phyloP scores from a whole-genome alignment of 2,329 filamentous ascomycete genomes.

The Colletotrichum sp. region DNA sequence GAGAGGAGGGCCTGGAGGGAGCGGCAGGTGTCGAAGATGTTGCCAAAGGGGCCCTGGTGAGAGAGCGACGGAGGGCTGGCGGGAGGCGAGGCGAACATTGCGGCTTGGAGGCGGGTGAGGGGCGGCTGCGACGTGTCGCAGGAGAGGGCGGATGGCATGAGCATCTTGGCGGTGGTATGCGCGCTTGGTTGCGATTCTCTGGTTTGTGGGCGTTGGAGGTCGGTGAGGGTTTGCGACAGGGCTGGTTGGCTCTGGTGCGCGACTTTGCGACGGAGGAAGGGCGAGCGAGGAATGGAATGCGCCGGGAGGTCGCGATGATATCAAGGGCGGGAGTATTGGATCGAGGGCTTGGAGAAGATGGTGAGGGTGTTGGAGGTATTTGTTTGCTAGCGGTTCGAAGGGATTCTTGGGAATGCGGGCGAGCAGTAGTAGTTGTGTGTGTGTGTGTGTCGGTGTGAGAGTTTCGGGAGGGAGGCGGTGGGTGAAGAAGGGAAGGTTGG shows the following conservation, averaged over 20 bases:
- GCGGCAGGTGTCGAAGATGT: conserved; percentile 65
- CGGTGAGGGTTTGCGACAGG: conserved; percentile 12
- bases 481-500: conserved; percentile 21
- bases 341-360: background rate
- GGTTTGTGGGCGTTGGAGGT: background rate
- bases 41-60: conserved; percentile 52
- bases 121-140: conserved; percentile 60
- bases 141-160: conserved; percentile 63
- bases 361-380: background rate
- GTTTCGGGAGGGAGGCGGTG: conserved; percentile 3
- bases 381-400: background rate
- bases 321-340: conserved; percentile 10
- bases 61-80: conserved; percentile 57
- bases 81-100: conserved; percentile 64
- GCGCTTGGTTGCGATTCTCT: background rate
- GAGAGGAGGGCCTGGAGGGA: conserved; percentile 65
- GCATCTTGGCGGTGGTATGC: conserved; percentile 45
- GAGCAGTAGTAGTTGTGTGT: background rate
- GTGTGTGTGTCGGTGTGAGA: conserved; percentile 6
- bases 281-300: conserved; percentile 10
- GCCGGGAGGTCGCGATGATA: background rate
- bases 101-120: conserved; percentile 49
- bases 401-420: background rate
- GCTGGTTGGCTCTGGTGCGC: background rate
- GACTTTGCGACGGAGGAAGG: conserved; percentile 13